Base-by-base conservation (phyloP, 192 early-diverging fungal genomes). In the Coemansia sp. region DNA sequence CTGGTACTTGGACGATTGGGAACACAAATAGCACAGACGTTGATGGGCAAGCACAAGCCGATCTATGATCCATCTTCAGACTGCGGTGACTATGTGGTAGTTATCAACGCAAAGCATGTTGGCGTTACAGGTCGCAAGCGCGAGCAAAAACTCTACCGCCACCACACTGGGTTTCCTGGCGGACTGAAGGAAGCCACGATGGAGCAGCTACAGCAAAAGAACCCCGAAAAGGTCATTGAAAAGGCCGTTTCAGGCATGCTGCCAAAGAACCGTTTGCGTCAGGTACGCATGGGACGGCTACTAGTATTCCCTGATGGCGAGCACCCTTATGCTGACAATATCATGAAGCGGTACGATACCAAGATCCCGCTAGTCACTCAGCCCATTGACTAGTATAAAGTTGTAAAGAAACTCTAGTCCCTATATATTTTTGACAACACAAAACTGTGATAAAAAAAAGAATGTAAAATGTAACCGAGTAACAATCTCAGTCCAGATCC, bases 21-120 rank as follows among this genome's bases (percentile, higher is more conserved):
- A 15, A 87, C 92, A 46, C 86, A 90, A 48, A 91, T 97, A 51
- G 90, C 91, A 70, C 92, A 92, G 44, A 95, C 94, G 19, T 87
- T 98, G 41, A 92, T 95, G 86, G 97, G 97, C 34, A 98, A 98
- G 77, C 93, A 98, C 84, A 97, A 97, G 88, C 95, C 95, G 24
- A 91, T 92, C 48, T 95, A 87, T 69, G 86, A 95, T 72, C 95
- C 93, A 41, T 92, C 93, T 53, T 84, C 89, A 17, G 97, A 98
- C 82, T 90, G 89, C 77, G 97, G 97, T 41, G 97, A 98, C 75
- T 95, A 95, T 71, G 97, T 98, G 0, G 95, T 98, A 1, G 93
- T 98, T 13, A 90, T 94, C 67, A 98, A 98, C 71, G 93, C 95
- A 29, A 87, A 87, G 61, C 88, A 92, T 67, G 76, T 95, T 11